These are phyloP conservation scores for Mariannaea elegans DNA, from an alignment of 2,329 filamentous ascomycete genomes.

Conservation along the genomic window DNA sequence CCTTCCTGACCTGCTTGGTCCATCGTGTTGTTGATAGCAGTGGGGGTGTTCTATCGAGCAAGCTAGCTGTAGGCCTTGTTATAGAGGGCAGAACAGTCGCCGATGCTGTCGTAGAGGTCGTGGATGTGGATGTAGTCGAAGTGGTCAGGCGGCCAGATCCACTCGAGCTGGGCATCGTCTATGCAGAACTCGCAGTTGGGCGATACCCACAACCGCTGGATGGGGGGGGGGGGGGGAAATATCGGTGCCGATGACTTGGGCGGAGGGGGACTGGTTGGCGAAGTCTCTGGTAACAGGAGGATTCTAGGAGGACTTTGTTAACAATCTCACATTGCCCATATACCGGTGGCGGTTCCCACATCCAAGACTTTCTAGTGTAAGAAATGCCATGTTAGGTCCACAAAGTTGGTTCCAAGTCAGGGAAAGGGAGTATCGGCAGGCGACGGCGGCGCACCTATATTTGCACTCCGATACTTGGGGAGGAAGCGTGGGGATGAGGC, in stretches of 20 bases:
- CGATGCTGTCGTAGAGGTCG: constrained; percentile 25
- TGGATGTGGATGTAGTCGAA: constrained; percentile 29
- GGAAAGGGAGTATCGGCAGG: neutral
- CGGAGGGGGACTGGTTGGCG: constrained; percentile 22
- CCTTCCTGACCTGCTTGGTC: too few species aligned
- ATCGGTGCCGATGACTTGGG: constrained; percentile 25
- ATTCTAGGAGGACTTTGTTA: neutral
- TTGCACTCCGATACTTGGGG: too few species aligned
- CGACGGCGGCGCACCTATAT: constrained; percentile 11
- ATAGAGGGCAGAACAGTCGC: constrained; percentile 25
- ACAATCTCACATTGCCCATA: constrained; percentile 21
- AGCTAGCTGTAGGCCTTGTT: constrained; percentile 13
- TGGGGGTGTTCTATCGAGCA: too few species aligned
- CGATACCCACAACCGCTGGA: constrained; percentile 18
- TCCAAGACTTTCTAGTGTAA: constrained; percentile 13
- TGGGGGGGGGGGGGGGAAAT: constrained; percentile 23
- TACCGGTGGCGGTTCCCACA: constrained; percentile 19
- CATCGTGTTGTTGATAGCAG: too few species aligned
- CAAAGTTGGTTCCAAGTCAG: neutral
- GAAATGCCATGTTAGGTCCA: neutral
- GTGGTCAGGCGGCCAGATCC: constrained; percentile 23
- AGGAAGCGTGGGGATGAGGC: too few species aligned
- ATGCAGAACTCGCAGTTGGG: constrained; percentile 19
- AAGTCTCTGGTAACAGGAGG: constrained; percentile 11
- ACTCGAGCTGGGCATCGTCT: constrained; percentile 22